These are phyloP conservation scores for Hemisphaericaspora xylofermentans DNA, from an alignment of 1,139 yeast species.

Conservation along the genomic window DNA sequence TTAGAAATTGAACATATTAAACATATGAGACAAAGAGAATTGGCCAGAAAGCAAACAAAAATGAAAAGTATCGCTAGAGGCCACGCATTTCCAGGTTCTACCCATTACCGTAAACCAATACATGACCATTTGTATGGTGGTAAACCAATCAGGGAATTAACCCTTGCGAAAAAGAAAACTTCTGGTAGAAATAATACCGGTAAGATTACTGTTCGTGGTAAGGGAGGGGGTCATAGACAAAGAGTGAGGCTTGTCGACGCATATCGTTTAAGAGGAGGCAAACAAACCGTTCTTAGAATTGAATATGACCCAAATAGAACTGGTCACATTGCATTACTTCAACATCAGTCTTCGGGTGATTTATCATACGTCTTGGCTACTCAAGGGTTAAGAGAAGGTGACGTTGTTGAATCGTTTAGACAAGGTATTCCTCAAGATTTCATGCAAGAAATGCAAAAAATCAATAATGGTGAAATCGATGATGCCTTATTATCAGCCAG, in stretches of 20 bases:
- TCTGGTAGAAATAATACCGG: constrained; percentile 94
- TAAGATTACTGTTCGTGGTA: constrained; percentile 84
- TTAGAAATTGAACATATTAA: constrained; percentile 78
- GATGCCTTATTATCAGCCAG: constrained; percentile 88
- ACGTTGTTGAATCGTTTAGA: constrained; percentile 84
- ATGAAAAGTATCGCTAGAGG: constrained; percentile 75
- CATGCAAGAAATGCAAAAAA: constrained; percentile 61
- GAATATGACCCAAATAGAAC: constrained; percentile 97
- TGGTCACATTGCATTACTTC: constrained; percentile 85
- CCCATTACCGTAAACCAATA: constrained; percentile 87
- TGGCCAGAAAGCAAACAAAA: constrained; percentile 66
- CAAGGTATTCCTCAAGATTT: constrained; percentile 80
- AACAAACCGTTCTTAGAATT: constrained; percentile 78
- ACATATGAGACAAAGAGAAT: constrained; percentile 69
- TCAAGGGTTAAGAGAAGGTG: constrained; percentile 92
- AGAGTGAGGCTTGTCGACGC: constrained; percentile 83
- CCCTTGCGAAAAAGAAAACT: constrained; percentile 67
- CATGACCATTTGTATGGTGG: constrained; percentile 89
- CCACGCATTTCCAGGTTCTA: constrained; percentile 75
- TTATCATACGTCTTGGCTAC: constrained; percentile 84
- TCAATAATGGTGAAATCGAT: constrained; percentile 76
- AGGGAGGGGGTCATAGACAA: constrained; percentile 96
- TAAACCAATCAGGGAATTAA: constrained; percentile 72
- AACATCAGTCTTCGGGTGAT: constrained; percentile 60
- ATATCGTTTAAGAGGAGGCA: constrained; percentile 64